A percentile compares a stretch with the other conserved stretches of the same genome.
These are phyloP conservation scores for Aureobasidium sp. DNA, from an alignment of 2,329 filamentous ascomycete genomes.

Conservation along the genomic window DNA sequence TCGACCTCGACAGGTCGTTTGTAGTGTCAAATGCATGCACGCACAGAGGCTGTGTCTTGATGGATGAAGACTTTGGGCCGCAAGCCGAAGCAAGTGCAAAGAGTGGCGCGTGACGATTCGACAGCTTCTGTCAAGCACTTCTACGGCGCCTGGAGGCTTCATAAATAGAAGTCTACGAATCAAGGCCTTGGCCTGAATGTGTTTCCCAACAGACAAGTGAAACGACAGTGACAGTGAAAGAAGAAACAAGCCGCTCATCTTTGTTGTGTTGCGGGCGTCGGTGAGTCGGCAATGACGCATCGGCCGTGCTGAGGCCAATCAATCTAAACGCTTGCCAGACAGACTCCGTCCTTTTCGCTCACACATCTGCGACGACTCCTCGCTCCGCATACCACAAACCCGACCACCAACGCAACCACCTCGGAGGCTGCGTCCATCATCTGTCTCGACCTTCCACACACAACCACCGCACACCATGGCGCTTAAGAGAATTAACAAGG, in stretches of 20 bases:
- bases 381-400: slow-evolving; percentile 21
- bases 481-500: slow-evolving; percentile 92
- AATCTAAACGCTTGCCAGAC: slow-evolving; percentile 11
- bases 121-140: neutral
- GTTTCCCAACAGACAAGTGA: neutral
- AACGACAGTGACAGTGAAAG: neutral
- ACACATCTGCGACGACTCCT: slow-evolving; percentile 12
- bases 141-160: neutral
- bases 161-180: neutral
- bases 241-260: neutral
- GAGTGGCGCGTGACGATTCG: neutral
- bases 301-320: neutral
- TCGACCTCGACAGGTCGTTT: neutral
- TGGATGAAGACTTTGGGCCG: slow-evolving; percentile 1
- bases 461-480: slow-evolving; percentile 52
- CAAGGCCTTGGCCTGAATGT: neutral
- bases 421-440: neutral
- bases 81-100: neutral
- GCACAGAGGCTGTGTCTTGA: neutral
- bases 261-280: slow-evolving; percentile 11
- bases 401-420: slow-evolving; percentile 9
- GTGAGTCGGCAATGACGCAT: slow-evolving; percentile 12
- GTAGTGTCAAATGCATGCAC: neutral
- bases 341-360: slow-evolving; percentile 7
- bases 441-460: slow-evolving; percentile 15